Evolutionary conservation across 192 early-diverging fungal species (phyloP).

Genomic region (Kappamyces sp.): DNA sequence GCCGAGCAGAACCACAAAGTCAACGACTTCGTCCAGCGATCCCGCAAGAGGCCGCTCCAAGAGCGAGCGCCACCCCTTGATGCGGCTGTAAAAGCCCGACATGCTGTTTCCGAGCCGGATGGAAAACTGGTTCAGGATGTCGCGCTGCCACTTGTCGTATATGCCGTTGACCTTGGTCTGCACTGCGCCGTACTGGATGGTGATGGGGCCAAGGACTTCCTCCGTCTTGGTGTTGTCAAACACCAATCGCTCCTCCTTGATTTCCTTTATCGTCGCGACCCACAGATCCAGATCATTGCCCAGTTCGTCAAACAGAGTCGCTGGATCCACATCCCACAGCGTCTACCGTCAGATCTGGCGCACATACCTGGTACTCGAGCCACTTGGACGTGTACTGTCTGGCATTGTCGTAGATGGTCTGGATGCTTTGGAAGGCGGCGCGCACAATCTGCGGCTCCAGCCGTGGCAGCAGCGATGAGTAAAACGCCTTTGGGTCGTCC

Average conservation of each 20-base stretch:
- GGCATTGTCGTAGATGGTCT: constrained; percentile 70
- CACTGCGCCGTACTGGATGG: constrained; percentile 96
- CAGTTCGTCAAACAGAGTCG: constrained; percentile 72
- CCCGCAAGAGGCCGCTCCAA: constrained; percentile 83
- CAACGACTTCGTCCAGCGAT: constrained; percentile 84
- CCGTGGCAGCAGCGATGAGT: constrained; percentile 45
- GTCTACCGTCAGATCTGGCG: constrained; percentile 25
- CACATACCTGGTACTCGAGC: constrained; percentile 80
- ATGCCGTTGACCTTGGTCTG: constrained; percentile 96
- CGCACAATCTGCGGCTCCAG: constrained; percentile 62
- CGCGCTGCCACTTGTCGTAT: constrained; percentile 97
- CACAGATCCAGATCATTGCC: constrained; percentile 86
- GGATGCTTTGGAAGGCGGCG: constrained; percentile 78
- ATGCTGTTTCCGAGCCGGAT: constrained; percentile 71
- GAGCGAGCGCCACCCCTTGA: constrained; percentile 73
- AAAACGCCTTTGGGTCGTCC: constrained; percentile 3
- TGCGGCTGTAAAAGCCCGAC: constrained; percentile 66
- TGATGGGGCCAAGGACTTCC: constrained; percentile 77
- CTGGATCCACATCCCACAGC: constrained; percentile 93
- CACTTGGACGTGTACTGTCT: constrained; percentile 85
- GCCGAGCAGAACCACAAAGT: constrained; percentile 93
- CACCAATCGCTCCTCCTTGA: constrained; percentile 86
- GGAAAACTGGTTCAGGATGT: constrained; percentile 90
- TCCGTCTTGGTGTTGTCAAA: constrained; percentile 95
- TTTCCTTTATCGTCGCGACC: constrained; percentile 91